Conservation (phyloP, 2,329 filamentous ascomycete species). For the Fusarium sp. region DNA sequence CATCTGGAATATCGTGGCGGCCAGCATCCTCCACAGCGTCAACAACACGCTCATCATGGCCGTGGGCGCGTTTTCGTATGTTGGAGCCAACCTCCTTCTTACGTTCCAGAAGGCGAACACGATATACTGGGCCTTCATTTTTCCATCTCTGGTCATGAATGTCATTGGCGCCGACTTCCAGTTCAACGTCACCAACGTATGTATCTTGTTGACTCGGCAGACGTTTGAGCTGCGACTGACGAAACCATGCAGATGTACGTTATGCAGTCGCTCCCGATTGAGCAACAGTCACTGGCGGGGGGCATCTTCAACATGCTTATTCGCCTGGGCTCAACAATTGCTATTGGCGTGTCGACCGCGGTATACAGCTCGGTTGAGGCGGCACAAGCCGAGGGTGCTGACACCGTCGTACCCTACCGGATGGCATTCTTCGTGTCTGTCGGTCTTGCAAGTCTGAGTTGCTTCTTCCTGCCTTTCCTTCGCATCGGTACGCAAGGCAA, state of each 20-base stretch:
- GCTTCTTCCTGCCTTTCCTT: conserved; percentile 35
- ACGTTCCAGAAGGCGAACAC: conserved; percentile 69
- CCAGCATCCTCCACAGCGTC: conserved; percentile 72
- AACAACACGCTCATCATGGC: conserved; percentile 76
- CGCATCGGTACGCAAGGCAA: conserved; percentile 42
- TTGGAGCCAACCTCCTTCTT: conserved; percentile 64
- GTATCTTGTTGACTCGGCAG: conserved; percentile 43
- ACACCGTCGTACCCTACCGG: conserved; percentile 28
- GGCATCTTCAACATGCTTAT: conserved; percentile 79
- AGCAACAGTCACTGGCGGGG: conserved; percentile 77
- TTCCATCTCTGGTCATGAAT: conserved; percentile 72
- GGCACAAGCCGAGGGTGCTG: conserved; percentile 34
- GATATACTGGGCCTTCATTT: conserved; percentile 77
- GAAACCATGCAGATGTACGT: conserved; percentile 74
- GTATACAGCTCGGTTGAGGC: conserved; percentile 66
- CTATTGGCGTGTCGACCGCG: conserved; percentile 74
- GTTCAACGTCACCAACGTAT: conserved; percentile 78
- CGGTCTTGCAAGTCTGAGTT: conserved; percentile 37
- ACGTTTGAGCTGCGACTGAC: conserved; percentile 10
- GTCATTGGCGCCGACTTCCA: conserved; percentile 79
- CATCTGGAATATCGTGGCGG: conserved; percentile 75
- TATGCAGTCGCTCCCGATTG: conserved; percentile 73
- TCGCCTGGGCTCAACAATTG: conserved; percentile 71
- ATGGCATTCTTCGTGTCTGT: conserved; percentile 43
- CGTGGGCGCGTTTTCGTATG: conserved; percentile 58